These are phyloP conservation scores for Nidula niveotomentosa DNA, from an alignment of 1,284 basidiomycete species.

Conservation along the genomic window DNA sequence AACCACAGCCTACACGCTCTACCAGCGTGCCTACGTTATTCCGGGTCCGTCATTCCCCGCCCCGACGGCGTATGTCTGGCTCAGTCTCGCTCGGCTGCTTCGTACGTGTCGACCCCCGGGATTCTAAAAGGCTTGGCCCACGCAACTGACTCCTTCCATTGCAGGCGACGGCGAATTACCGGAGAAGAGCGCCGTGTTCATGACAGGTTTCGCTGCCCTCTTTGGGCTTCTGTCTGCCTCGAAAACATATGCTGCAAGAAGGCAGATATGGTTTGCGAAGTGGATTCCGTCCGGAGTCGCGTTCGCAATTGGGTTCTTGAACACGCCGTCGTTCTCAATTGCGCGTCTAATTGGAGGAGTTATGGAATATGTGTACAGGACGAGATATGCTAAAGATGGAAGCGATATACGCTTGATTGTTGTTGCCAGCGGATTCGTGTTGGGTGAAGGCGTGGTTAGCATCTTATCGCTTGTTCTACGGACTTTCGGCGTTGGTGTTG, in stretches of 20 bases:
- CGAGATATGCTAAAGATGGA: constrained; percentile 42
- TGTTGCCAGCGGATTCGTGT: constrained; percentile 91
- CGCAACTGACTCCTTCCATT: not conserved
- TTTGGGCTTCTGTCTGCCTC: constrained; percentile 69
- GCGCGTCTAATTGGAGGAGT: constrained; percentile 90
- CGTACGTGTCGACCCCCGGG: constrained; percentile 43
- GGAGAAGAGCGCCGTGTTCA: constrained; percentile 74
- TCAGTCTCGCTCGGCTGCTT: constrained; percentile 88
- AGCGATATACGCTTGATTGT: constrained; percentile 81
- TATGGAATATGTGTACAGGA: constrained; percentile 71
- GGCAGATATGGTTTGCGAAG: constrained; percentile 49
- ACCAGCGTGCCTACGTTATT: constrained; percentile 84
- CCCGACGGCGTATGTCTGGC: constrained; percentile 91
- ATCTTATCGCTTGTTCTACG: constrained; percentile 78
- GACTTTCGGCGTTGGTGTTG: constrained; percentile 71
- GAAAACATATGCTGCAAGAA: constrained; percentile 61
- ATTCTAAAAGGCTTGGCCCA: too few relatives aligned
- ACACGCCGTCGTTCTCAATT: constrained; percentile 93
- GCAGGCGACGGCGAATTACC: constrained; percentile 83
- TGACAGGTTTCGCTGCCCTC: constrained; percentile 74
- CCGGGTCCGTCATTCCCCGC: constrained; percentile 92
- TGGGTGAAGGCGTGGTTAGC: constrained; percentile 92
- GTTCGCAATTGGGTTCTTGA: constrained; percentile 90
- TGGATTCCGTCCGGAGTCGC: constrained; percentile 91
- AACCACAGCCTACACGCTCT: constrained; percentile 85